phyloP scores from a whole-genome alignment of 176 grass and related monocot genomes.

The Bothriochloa decipiens region DNA sequence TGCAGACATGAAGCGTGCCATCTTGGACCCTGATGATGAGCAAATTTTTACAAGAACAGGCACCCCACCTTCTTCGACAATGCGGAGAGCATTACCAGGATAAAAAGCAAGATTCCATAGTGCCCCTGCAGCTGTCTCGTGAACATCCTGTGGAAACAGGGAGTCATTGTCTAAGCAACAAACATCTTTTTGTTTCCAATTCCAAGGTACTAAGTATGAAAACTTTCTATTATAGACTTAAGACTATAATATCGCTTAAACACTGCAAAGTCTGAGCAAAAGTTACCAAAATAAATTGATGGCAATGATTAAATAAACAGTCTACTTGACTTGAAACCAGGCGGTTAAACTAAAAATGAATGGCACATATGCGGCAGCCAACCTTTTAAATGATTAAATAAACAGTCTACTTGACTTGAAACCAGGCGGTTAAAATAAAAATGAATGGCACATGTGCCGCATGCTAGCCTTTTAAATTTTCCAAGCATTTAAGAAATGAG shows the following conservation, averaged over 20 bases:
- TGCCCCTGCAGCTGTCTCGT: conserved; percentile 99
- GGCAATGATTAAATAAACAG: neutral
- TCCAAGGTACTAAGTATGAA: neutral
- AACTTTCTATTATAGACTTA: conserved; percentile 5
- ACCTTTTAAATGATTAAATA: neutral
- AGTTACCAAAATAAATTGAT: conserved; percentile 21
- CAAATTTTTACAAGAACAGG: conserved; percentile 91
- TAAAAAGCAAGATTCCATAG: conserved; percentile 99
- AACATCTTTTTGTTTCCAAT: neutral
- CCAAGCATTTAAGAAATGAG: neutral
- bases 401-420: conserved; percentile 17
- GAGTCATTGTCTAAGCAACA: conserved; percentile 6
- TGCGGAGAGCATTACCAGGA: conserved; percentile 84
- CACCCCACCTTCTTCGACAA: conserved; percentile 98
- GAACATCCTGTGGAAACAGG: conserved; percentile 80
- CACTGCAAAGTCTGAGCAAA: conserved; percentile 10
- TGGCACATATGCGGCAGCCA: neutral
- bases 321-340: conserved; percentile 27
- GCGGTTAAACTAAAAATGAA: conserved; percentile 21
- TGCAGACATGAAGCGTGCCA: conserved; percentile 99
- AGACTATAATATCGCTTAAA: conserved; percentile 3
- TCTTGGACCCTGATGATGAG: conserved; percentile 88
- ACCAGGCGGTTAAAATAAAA: conserved; percentile 23
- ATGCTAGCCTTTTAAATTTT: conserved; percentile 1
- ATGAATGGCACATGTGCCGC: neutral